Percentiles rank a stretch among this genome's conserved stretches.
Evolutionary conservation across 805 yeast genomes (phyloP).

Genomic region (Wickerhamomyces pijperi): DNA sequence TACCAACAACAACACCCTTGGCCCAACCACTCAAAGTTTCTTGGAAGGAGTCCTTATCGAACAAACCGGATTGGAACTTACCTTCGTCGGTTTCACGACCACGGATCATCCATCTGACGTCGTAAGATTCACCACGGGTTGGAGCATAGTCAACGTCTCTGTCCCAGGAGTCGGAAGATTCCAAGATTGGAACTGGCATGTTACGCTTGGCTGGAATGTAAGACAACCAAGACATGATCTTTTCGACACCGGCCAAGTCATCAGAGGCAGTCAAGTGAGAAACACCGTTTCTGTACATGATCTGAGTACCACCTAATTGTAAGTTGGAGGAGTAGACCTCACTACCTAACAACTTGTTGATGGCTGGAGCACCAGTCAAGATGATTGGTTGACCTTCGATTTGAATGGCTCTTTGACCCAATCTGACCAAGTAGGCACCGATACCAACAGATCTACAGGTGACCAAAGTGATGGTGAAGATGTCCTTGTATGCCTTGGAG

Average conservation of each 20-base stretch:
- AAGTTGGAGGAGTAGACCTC: constrained; percentile 95
- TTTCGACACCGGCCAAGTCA: constrained; percentile 91
- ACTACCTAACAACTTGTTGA: constrained; percentile 90
- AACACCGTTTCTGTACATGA: constrained; percentile 97
- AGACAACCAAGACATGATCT: constrained; percentile 92
- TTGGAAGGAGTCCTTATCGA: constrained; percentile 87
- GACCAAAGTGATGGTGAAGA: constrained; percentile 93
- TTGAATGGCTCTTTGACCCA: constrained; percentile 98
- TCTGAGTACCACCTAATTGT: constrained; percentile 98
- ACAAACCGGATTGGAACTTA: constrained; percentile 74
- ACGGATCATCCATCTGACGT: constrained; percentile 89
- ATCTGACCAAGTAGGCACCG: constrained; percentile 96
- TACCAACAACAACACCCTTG: constrained; percentile 94
- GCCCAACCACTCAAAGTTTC: constrained; percentile 99
- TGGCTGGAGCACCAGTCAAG: constrained; percentile 98
- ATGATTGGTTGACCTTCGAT: constrained; percentile 98
- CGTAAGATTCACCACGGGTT: constrained; percentile 59
- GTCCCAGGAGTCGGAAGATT: constrained; percentile 82
- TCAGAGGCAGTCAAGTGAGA: constrained; percentile 95
- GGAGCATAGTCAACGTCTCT: constrained; percentile 83
- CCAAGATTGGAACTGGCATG: constrained; percentile 83
- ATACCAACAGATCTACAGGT: constrained; percentile 99
- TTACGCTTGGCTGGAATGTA: constrained; percentile 87
- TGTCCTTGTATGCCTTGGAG: constrained; percentile 93
- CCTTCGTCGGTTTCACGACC: constrained; percentile 69